Evolutionary conservation across 73 alveolate genomes (phyloP).

Genomic region (Tetrahymena malaccensis): DNA sequence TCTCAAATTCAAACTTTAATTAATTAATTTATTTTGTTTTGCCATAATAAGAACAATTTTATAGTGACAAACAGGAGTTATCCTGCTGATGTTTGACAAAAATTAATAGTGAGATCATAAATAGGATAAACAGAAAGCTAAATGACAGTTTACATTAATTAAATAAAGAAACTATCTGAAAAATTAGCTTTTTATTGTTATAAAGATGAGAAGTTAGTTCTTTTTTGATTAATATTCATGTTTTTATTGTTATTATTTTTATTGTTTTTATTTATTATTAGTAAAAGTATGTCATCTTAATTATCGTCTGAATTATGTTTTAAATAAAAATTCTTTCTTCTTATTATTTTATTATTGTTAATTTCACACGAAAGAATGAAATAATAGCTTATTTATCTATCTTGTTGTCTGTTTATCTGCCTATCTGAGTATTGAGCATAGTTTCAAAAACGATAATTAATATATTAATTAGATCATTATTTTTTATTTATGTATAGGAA

Average conservation of each 20-base stretch:
- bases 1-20: not conserved
- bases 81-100: not conserved
- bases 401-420: no score
- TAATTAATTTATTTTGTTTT: no score
- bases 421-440: no score
- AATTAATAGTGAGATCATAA: not conserved
- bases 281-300: not conserved
- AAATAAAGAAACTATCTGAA: not conserved
- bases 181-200: not conserved
- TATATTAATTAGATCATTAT: no score
- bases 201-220: not conserved
- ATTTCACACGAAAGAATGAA: not conserved
- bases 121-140: not conserved
- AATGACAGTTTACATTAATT: not conserved
- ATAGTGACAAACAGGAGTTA: no score
- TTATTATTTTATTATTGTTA: no score
- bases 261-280: not conserved
- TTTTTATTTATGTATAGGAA: not conserved
- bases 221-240: not conserved
- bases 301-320: not conserved
- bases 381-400: no score
- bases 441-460: no score
- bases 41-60: not conserved
- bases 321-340: not conserved
- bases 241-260: not conserved